phyloP scores from a whole-genome alignment of 345 rosid genomes.

The Gynandropsis gynandra region DNA sequence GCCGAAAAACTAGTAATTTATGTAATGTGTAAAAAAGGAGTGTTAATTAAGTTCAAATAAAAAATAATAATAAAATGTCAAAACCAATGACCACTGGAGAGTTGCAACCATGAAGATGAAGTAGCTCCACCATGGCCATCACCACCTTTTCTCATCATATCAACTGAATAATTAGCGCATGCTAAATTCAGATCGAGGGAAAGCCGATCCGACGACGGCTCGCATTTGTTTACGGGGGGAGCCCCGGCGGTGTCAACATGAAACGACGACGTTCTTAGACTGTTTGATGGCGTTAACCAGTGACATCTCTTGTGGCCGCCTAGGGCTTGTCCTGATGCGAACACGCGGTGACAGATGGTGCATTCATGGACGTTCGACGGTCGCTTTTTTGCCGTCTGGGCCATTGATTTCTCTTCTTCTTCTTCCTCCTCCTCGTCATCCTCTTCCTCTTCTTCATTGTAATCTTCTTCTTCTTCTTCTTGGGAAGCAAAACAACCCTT shows the following conservation, averaged over 20 bases:
- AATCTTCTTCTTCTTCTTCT: conserved; percentile 20
- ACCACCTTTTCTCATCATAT: conserved; percentile 22
- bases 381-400: conserved; percentile 18
- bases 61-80: conserved; percentile 16
- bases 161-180: conserved; percentile 26
- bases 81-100: conserved; percentile 30
- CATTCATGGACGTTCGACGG: conserved; percentile 89
- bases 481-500: conserved; percentile 85
- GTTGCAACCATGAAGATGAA: conserved; percentile 30
- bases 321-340: conserved; percentile 90
- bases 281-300: conserved; percentile 70
- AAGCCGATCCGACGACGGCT: conserved; percentile 19
- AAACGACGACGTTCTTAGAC: conserved; percentile 24
- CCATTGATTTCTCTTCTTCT: conserved; percentile 21
- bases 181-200: conserved; percentile 31
- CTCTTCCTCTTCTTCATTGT: conserved; percentile 20
- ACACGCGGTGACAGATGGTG: conserved; percentile 84
- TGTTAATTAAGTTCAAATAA: conserved; percentile 3
- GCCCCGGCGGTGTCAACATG: background rate
- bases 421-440: conserved; percentile 27
- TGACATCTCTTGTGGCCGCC: conserved; percentile 99
- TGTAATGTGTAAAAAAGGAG: conserved; percentile 12
- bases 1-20: too few species aligned
- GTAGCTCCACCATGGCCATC: conserved; percentile 2
- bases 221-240: conserved; percentile 4